Base-by-base conservation (phyloP, 2,329 filamentous ascomycete genomes). In the Talaromyces sp. region DNA sequence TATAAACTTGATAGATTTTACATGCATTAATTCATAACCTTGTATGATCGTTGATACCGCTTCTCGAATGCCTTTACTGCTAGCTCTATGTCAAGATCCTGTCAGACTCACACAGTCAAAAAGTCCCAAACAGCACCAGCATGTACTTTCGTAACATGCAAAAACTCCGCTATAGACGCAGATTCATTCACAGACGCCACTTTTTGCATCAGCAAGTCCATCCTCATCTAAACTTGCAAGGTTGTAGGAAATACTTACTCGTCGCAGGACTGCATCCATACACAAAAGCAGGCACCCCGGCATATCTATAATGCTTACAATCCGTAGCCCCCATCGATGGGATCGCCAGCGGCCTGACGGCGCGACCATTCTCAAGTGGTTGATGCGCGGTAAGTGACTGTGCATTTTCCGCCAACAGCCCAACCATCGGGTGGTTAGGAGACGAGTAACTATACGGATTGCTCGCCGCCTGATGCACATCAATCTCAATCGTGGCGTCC, bases 291-390 rank as follows among this genome's bases (percentile, higher is more conserved):
- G 77, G 78, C 3, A 79, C 66, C 1, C 71, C 72, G 5, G 69
- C 69, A 66, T 78, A 77, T 16, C 79, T 69, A 64, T 76, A 81
- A 65, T 77, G 76, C 65, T 81, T 80, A 60, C 75, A 78, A 61
- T 81, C 77, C 1, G 78, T 81, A 1, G 77, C 78, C 10, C 77
- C 78, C 50, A 81, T 68, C 7, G 72, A 74, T 4, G 76, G 75
- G 27, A 80, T 77, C 0, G 74, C 72, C 6, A 76, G 59, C 2
- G 78, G 74, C 43, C 64, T 66, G 19, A 64, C 64, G 10, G 71
- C 67, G 5, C 66, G 68, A 3, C 75, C 65, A 1, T 65, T 14
- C 59, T 31, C 14, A 3, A 31, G 27, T 31, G 27, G 27, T 6
- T 6, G 9, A 10, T 2, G 11, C 6, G 45, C 8, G 19, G 57